These are phyloP conservation scores for Linaria vulgaris DNA, from an alignment of 257 asterid genomes.

Conservation along the genomic window DNA sequence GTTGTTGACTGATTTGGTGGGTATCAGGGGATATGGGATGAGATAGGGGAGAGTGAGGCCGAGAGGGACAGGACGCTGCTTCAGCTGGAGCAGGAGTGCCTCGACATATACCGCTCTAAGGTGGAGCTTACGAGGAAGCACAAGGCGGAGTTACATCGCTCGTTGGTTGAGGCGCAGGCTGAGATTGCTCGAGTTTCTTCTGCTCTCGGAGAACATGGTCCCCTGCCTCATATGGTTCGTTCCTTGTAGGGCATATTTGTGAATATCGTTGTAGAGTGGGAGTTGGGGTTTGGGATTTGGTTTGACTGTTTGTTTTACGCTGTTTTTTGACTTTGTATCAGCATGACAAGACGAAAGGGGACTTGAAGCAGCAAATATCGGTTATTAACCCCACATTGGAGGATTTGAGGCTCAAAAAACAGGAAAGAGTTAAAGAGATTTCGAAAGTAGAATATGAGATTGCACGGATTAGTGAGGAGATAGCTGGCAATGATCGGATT, in stretches of 20 bases:
- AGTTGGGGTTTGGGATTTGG: no score
- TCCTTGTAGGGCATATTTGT: not conserved
- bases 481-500: slow-evolving; percentile 55
- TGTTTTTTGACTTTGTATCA: slow-evolving; percentile 19
- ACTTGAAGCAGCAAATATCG: slow-evolving; percentile 58
- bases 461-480: slow-evolving; percentile 61
- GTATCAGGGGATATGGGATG: slow-evolving; percentile 72
- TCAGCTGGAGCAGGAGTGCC: slow-evolving; percentile 84
- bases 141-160: slow-evolving; percentile 59
- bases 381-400: slow-evolving; percentile 51
- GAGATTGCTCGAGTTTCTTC: slow-evolving; percentile 59
- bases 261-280: not conserved
- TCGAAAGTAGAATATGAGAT: slow-evolving; percentile 52
- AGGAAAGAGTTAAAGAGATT: slow-evolving; percentile 59
- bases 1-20: slow-evolving; percentile 11
- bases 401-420: slow-evolving; percentile 53
- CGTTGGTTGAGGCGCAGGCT: slow-evolving; percentile 59
- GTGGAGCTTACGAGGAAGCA: slow-evolving; percentile 61
- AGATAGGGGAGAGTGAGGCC: slow-evolving; percentile 61
- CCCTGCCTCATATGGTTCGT: slow-evolving; percentile 44
- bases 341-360: slow-evolving; percentile 47
- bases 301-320: slow-evolving; percentile 12
- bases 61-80: slow-evolving; percentile 77
- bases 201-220: slow-evolving; percentile 62
- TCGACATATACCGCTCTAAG: slow-evolving; percentile 62